Base-by-base conservation (phyloP, 306 rosid species). In the Vigna unguiculata region DNA sequence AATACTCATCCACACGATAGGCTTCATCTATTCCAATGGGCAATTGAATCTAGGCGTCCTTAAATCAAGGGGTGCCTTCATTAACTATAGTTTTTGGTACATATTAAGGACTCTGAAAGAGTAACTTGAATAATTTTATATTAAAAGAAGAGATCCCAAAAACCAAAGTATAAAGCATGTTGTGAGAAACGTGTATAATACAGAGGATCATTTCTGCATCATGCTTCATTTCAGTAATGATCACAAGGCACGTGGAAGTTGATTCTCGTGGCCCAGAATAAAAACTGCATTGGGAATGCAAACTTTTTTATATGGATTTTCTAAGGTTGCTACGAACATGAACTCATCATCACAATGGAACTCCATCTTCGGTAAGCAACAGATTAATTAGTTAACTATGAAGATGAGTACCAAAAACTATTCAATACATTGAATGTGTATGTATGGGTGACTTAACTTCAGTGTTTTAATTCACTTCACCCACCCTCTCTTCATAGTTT, bases 161-260 rank as follows among this genome's bases (percentile, higher is more conserved):
- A 76, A 67, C 77, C 49, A n/a, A 55, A 67, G 59, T 28, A 21
- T 1, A 43, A 54, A 77, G 68, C 48, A 54, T 41, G 49, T 4
- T 54, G 24, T 67, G 24, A 52, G 32, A 38, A 64, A 40, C 24
- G 41, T 52, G 36, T 38, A 34, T 30, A 55, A 53, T 49, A 4
- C 58, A 65, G 63, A 68, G 58, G 64, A 28, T 51, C 41, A 54
- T 43, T 68, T 75, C 65, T 78, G 64, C 25, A 11, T 72, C 74
- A 67, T 73, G 25, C 41, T 64, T 34, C 72, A 81, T 77, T 74
- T 20, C 45, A 47, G 84, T 67, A 64, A 81, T 90, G 34, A 85
- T 85, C 55, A 83, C 78, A 28, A 22, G 73, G 86, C 92, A 84
- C 95, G 80, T 88, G 92, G 83, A 71, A 54, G 53, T 14, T 69